A percentile compares a stretch with the other conserved stretches of the same genome.
phyloP scores from a whole-genome alignment of 352 stramenopile species.

The Phytophthora pisi region DNA sequence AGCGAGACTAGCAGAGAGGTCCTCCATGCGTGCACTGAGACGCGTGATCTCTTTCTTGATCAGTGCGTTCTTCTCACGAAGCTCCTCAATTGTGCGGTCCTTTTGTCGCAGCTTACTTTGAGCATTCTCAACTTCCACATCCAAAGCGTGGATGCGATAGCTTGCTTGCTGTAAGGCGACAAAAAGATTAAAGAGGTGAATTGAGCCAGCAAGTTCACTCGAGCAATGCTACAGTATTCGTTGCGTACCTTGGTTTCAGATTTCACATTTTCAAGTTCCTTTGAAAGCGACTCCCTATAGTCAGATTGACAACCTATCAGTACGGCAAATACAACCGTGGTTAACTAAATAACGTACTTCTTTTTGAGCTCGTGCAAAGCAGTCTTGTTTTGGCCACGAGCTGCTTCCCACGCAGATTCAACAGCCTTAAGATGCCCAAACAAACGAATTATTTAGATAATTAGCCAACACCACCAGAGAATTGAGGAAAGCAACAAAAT shows the following conservation, averaged over 20 bases:
- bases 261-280: constrained; percentile 71
- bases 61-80: constrained; percentile 64
- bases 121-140: constrained; percentile 77
- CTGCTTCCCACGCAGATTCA: constrained; percentile 78
- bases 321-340: not conserved
- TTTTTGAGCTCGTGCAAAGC: constrained; percentile 84
- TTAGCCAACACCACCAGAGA: too few relatives aligned
- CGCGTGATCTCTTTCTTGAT: constrained; percentile 72
- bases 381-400: constrained; percentile 80
- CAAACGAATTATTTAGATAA: too few relatives aligned
- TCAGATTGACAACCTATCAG: not conserved
- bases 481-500: not conserved
- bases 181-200: not conserved
- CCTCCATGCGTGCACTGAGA: constrained; percentile 53
- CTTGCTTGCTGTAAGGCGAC: constrained; percentile 55
- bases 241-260: constrained; percentile 60
- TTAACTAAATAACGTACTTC: constrained; percentile 37
- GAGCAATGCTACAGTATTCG: not conserved
- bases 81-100: constrained; percentile 72
- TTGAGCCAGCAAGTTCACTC: not conserved
- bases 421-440: constrained; percentile 47
- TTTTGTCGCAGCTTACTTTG: constrained; percentile 79
- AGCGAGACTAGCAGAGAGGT: constrained; percentile 51
- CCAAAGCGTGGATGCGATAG: constrained; percentile 74
- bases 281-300: constrained; percentile 60